Conservation (phyloP, 129 eudicot genomes). For the Deinandra increscens region DNA sequence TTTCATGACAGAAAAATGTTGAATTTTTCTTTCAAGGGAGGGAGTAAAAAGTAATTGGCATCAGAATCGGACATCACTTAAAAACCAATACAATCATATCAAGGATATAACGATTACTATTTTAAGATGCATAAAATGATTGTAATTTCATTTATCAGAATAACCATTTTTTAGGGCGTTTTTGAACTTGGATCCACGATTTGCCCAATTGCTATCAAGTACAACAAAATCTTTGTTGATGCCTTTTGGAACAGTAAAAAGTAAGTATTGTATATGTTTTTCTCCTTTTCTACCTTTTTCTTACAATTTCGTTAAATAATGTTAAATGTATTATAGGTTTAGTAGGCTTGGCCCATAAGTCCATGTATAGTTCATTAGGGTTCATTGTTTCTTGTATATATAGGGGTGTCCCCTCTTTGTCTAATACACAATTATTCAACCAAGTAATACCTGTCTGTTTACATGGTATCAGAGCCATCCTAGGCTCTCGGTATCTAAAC, state of each 20-base stretch:
- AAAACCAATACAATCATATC: neutral
- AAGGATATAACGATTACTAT: neutral
- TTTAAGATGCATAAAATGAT: neutral
- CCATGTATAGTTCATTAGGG: no score
- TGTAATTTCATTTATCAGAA: neutral
- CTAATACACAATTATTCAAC: no score
- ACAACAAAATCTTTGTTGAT: slow-evolving; percentile 95
- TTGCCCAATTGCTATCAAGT: slow-evolving; percentile 91
- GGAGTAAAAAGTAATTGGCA: no score
- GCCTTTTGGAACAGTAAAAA: slow-evolving; percentile 98
- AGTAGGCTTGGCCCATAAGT: no score
- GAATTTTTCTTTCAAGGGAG: neutral
- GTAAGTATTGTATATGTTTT: slow-evolving; percentile 37
- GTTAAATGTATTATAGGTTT: no score
- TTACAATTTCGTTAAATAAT: neutral
- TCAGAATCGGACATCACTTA: neutral
- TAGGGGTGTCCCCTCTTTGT: no score
- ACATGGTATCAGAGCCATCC: no score
- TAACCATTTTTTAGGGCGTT: slow-evolving; percentile 57
- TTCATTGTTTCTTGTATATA: no score
- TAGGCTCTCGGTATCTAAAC: no score
- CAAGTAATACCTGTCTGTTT: no score
- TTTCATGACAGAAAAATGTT: neutral
- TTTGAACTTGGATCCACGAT: slow-evolving; percentile 94
- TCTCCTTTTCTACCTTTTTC: neutral